A percentile compares a stretch with the other conserved stretches of the same genome.
Conservation (phyloP, 192 early-diverging fungal species). For the Paraglomus brasilianum region DNA sequence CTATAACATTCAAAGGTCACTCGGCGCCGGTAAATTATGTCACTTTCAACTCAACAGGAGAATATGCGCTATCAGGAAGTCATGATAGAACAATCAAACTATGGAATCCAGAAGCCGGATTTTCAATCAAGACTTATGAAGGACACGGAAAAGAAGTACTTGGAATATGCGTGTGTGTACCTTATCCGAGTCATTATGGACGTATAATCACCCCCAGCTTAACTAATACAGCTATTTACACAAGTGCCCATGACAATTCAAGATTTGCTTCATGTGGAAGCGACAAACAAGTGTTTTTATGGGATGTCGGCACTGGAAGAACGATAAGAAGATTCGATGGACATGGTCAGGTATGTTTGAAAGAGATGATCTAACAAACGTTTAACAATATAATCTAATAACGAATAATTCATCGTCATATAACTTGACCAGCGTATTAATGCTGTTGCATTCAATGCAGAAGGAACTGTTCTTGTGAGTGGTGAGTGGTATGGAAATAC, state of each 20-base stretch:
- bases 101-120: conserved; percentile 67
- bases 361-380: neutral
- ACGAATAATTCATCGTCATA: neutral
- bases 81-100: conserved; percentile 70
- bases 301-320: conserved; percentile 80
- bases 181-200: no score
- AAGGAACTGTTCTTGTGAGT: conserved; percentile 75
- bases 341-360: conserved; percentile 63
- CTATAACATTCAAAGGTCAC: neutral
- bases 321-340: conserved; percentile 73
- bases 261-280: conserved; percentile 77
- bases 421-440: conserved; percentile 62
- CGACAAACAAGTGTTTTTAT: conserved; percentile 79
- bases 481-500: conserved; percentile 47
- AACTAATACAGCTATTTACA: neutral
- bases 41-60: conserved; percentile 66
- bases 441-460: conserved; percentile 75
- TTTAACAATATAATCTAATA: neutral
- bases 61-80: conserved; percentile 82
- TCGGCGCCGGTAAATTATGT: conserved; percentile 16
- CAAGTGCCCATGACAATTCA: conserved; percentile 58
- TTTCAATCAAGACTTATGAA: conserved; percentile 72
- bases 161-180: conserved; percentile 61
- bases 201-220: neutral
- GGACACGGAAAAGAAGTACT: conserved; percentile 88